phyloP scores from a whole-genome alignment of 371 early-diverging fungal species.

The Circinella umbellata region DNA sequence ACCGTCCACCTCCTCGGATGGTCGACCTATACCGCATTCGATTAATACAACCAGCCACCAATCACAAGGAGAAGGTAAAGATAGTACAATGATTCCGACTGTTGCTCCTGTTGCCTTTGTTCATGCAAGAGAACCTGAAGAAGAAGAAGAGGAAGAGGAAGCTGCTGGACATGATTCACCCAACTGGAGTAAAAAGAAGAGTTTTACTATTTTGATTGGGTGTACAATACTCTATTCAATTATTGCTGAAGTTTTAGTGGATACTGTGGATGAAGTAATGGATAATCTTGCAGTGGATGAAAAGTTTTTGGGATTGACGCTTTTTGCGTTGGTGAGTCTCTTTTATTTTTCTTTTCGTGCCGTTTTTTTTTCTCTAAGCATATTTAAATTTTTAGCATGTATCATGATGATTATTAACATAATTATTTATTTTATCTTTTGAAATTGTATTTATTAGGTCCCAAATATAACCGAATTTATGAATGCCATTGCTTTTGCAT shows the following conservation, averaged over 20 bases:
- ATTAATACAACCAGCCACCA: not conserved
- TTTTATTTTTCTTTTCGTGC: not conserved
- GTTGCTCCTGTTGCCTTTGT: constrained; percentile 17
- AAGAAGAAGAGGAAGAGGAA: constrained; percentile 69
- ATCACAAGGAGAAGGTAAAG: not conserved
- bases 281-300: constrained; percentile 71
- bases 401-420: not conserved
- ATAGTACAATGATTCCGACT: not conserved
- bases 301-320: constrained; percentile 89
- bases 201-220: constrained; percentile 75
- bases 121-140: constrained; percentile 48
- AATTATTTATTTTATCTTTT: not conserved
- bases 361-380: no score
- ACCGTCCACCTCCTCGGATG: not conserved
- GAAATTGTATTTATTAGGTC: constrained; percentile 27
- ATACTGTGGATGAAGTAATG: constrained; percentile 78
- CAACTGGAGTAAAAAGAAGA: constrained; percentile 88
- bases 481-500: constrained; percentile 96
- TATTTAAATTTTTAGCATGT: not conserved
- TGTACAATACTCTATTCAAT: constrained; percentile 89
- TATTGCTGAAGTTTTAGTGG: constrained; percentile 87
- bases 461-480: constrained; percentile 98
- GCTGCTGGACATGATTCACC: constrained; percentile 91
- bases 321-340: constrained; percentile 82
- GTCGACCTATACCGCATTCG: not conserved